These are phyloP conservation scores for Trichoderma sp. DNA, from an alignment of 2,329 filamentous ascomycete species.

Conservation along the genomic window DNA sequence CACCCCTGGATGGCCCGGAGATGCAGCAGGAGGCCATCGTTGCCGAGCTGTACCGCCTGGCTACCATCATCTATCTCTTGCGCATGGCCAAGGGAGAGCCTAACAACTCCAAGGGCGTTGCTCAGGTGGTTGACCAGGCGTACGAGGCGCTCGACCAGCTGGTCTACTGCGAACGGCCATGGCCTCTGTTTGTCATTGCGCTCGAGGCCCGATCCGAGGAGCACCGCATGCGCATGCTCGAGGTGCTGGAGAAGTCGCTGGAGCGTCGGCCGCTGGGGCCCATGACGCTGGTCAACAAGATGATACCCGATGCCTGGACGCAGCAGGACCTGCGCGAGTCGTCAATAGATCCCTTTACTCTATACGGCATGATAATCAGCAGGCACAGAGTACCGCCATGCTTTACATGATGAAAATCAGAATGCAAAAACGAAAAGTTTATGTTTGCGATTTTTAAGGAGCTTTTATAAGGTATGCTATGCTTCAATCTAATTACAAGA, in stretches of 20 bases:
- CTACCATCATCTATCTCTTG: constrained; percentile 12
- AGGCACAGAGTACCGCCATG: constrained; percentile 11
- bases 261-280: constrained; percentile 3
- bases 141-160: constrained; percentile 6
- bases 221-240: background rate
- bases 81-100: constrained; percentile 12
- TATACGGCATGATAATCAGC: constrained; percentile 10
- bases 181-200: constrained; percentile 14
- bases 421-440: background rate
- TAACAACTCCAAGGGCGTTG: background rate
- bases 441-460: background rate
- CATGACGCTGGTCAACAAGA: background rate
- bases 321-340: constrained; percentile 12
- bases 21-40: background rate
- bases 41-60: constrained; percentile 13
- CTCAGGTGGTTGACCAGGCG: background rate
- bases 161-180: constrained; percentile 10
- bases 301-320: constrained; percentile 16
- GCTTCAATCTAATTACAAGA: background rate
- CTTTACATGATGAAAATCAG: background rate
- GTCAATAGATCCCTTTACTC: background rate
- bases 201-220: constrained; percentile 13
- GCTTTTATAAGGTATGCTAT: background rate
- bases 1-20: background rate
- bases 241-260: background rate